Evolutionary conservation across 768 basidiomycete species (phyloP), one percentile per base, ranked within the genome.

Genomic region (Pluteus cervinus): DNA sequence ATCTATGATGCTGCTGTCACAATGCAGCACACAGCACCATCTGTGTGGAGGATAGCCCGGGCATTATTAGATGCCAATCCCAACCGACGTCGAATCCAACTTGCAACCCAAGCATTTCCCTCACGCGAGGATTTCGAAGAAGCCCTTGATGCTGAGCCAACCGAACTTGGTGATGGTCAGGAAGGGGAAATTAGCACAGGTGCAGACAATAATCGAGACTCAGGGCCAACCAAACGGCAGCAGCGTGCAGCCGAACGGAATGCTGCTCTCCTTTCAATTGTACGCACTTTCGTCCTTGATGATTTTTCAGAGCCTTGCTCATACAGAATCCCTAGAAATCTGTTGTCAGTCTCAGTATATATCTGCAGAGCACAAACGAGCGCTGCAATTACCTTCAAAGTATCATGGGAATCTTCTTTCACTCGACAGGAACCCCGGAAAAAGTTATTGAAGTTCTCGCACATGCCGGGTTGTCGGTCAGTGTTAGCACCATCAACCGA

Each of bases 371-470:
- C 28, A 37, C 41, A 1, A 50, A 50, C 24, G 24, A 32, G 10
- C 3, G 12, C 8, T 43, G 41, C 24, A 50, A 50, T 33, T 36
- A 40, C 5, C 38, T 59, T 3, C 51, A 56, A 31, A 49, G 41
- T 20, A 21, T 56, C n/a, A 35, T 58, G 2, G 53, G 60, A 0
- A 41, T 64, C 5, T 61, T 61, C 30, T 39, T 56, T 8, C 58
- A 61, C 30, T 49, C 53, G 3, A 39, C 39, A 5, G 46, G 49
- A n/a, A 41, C 52, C 2, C 53, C 53, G 2, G 48, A 56, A 17
- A 52, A 50, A 10, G 51, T 60, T 18, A 37, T 51, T 10, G 52
- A 58, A 18, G 24, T 58, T 5, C 46, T 64, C 4, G 51, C 58
- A 15, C 57, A 50, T 21, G 39, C 56, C 20, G 51, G 61, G 5